A percentile compares a stretch with the other conserved stretches of the same genome.
These are phyloP conservation scores for Juglanconis juglandina DNA, from an alignment of 2,329 filamentous ascomycete species.

Conservation along the genomic window DNA sequence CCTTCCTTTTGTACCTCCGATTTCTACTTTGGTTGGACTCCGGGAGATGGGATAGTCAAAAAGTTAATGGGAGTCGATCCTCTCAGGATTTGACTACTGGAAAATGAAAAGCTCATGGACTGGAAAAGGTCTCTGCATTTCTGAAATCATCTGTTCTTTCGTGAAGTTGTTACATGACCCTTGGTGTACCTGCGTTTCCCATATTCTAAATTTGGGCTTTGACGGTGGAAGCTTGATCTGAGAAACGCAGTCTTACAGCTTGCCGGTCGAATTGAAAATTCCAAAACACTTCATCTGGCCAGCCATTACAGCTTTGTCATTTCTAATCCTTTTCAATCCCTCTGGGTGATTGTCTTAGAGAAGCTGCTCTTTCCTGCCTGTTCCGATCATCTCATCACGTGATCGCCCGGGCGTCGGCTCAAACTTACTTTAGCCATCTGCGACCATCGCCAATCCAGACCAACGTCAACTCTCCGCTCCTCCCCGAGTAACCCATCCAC, in stretches of 20 bases:
- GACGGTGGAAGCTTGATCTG: background rate
- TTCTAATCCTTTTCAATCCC: background rate
- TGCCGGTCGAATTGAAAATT: background rate
- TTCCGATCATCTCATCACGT: slow-evolving; percentile 3
- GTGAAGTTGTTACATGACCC: background rate
- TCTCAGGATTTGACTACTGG: slow-evolving; percentile 2
- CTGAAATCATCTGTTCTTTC: background rate
- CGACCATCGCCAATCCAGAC: slow-evolving; percentile 1
- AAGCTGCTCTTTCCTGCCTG: background rate
- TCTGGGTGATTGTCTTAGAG: background rate
- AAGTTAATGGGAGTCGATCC: slow-evolving; percentile 5
- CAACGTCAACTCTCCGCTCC: slow-evolving; percentile 38
- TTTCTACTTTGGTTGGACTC: slow-evolving; percentile 8
- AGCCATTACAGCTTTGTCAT: background rate
- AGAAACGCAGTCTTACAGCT: background rate
- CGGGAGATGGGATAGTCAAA: slow-evolving; percentile 9
- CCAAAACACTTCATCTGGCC: background rate
- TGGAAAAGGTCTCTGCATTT: slow-evolving; percentile 8
- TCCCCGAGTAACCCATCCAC: slow-evolving; percentile 18
- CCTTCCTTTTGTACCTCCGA: slow-evolving; percentile 11
- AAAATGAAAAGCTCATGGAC: slow-evolving; percentile 16
- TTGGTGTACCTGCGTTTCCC: background rate
- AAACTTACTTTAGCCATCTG: slow-evolving; percentile 7
- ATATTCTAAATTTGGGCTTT: background rate
- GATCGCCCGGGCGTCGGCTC: background rate